Base-by-base conservation (phyloP, 306 rosid species). In the Gastrolobium villosum region DNA sequence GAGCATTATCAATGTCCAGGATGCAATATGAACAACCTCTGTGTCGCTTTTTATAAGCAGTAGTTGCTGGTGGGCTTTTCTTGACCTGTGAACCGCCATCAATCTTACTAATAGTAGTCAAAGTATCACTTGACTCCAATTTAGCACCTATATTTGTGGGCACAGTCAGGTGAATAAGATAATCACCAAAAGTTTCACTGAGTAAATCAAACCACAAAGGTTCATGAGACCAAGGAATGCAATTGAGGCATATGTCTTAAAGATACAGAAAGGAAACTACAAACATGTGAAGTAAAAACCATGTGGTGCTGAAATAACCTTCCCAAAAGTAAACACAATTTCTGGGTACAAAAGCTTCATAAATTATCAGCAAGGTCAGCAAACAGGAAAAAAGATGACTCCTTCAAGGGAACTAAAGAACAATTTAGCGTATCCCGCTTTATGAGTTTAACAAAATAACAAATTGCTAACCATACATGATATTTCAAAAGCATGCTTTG, bases 21-120 rank as follows among this genome's bases (percentile, higher is more conserved):
- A 95, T 89, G 83, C 99, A 95, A 82, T 69, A 90, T 30, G 99
- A 92, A 81, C 98, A 95, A 59, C 99, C 98, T 82, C 88, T 89
- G 68, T 95, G 99, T 74, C 98, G 90, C 83, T 93, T 95, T 88
- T 93, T 95, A 80, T 77, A 89, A 43, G 91, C 77, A 34, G 96
- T 91, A 56, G 94, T 85, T 66, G 94, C 79, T 43, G 90, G 84
- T 11, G 88, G 93, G 67, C 81, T 87, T 83, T 89, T 94, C 84
- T 83, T 92, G 36, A 52, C 77, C 73, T 81, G 88, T 79, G 82
- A 83, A 79, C 78, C 83, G 3, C 84, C 86, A 40, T 78, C 84
- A 41, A 57, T 81, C 81, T 80, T 85, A 71, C 85, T 77, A 71
- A 14, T 35, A 39, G 73, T 69, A 46, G 68, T 76, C 56, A 20